Percentiles rank a stretch among this genome's conserved stretches.
phyloP scores from a whole-genome alignment of 1,284 basidiomycete species.

The Coniophora puteana region DNA sequence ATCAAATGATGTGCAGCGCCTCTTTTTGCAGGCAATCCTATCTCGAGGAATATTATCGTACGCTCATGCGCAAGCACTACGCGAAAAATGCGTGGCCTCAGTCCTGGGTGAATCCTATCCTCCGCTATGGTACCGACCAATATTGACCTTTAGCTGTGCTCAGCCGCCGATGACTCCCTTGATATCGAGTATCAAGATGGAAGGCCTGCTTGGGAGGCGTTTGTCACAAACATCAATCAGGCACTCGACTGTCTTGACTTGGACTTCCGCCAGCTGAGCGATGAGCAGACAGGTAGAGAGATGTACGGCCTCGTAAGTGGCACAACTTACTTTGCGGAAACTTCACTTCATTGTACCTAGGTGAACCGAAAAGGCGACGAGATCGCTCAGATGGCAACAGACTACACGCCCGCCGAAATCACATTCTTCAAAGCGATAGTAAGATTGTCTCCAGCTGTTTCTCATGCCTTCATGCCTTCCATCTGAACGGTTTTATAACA shows the following conservation, averaged over 20 bases:
- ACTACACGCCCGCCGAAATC: slow-evolving; percentile 74
- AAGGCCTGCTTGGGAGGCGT: slow-evolving; percentile 53
- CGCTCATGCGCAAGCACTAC: slow-evolving; percentile 59
- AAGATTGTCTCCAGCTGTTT: slow-evolving; percentile 23
- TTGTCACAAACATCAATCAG: slow-evolving; percentile 55
- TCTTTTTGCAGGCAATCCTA: slow-evolving; percentile 75
- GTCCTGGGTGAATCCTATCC: slow-evolving; percentile 47
- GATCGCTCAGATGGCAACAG: slow-evolving; percentile 78
- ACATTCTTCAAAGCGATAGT: slow-evolving; percentile 80
- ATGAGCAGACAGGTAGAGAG: slow-evolving; percentile 61
- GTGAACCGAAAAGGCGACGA: slow-evolving; percentile 76
- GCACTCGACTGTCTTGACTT: slow-evolving; percentile 66
- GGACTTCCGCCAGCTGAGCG: slow-evolving; percentile 58
- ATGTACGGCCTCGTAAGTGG: slow-evolving; percentile 63
- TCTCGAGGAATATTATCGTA: slow-evolving; percentile 65
- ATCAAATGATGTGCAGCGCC: slow-evolving; percentile 58
- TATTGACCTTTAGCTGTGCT: slow-evolving; percentile 9
- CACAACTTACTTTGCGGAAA: slow-evolving; percentile 3
- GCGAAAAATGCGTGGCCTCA: slow-evolving; percentile 60
- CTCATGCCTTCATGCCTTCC: neutral
- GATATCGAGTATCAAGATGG: slow-evolving; percentile 40
- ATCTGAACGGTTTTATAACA: slow-evolving; percentile 28
- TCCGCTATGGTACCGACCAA: slow-evolving; percentile 3
- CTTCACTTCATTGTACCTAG: slow-evolving; percentile 32
- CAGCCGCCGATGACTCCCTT: slow-evolving; percentile 50